Evolutionary conservation across 139 green algal species (phyloP).

Genomic region (Micractinium sp.): DNA sequence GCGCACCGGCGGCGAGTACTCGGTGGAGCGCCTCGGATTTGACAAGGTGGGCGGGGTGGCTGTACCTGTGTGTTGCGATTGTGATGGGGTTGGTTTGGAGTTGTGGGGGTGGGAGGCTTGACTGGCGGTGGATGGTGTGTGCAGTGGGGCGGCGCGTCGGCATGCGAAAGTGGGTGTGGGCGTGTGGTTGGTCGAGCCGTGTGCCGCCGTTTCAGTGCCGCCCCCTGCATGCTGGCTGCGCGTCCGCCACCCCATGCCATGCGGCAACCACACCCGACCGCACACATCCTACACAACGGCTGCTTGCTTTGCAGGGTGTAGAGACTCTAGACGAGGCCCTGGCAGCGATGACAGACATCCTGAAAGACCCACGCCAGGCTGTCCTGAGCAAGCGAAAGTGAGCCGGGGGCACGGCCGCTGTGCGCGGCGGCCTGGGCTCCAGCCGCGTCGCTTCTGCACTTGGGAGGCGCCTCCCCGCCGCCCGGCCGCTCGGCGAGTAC

Average conservation of each 20-base stretch:
- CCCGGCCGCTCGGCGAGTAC: not conserved
- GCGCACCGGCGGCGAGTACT: constrained; percentile 75
- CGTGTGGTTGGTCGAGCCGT: not conserved
- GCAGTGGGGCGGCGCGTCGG: too few species aligned
- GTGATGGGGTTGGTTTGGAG: too few species aligned
- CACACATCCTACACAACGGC: not conserved
- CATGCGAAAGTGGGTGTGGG: not conserved
- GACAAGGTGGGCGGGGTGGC: constrained; percentile 26
- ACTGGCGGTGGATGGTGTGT: not conserved
- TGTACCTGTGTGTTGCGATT: too few species aligned
- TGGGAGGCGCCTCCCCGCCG: not conserved
- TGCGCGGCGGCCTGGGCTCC: not conserved
- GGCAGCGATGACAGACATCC: constrained; percentile 36
- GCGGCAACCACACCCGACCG: not conserved
- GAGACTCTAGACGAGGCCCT: constrained; percentile 61
- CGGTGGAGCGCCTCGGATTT: constrained; percentile 86
- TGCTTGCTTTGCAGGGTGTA: constrained; percentile 46
- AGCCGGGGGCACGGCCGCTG: not conserved
- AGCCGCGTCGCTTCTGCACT: not conserved
- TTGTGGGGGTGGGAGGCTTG: not conserved
- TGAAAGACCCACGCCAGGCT: not conserved
- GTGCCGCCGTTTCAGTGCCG: not conserved
- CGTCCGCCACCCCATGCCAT: not conserved
- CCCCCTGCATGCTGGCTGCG: not conserved
- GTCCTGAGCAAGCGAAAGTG: constrained; percentile 35